These are phyloP conservation scores for Phytophthora cactorum DNA, from an alignment of 352 stramenopile genomes.

Conservation along the genomic window DNA sequence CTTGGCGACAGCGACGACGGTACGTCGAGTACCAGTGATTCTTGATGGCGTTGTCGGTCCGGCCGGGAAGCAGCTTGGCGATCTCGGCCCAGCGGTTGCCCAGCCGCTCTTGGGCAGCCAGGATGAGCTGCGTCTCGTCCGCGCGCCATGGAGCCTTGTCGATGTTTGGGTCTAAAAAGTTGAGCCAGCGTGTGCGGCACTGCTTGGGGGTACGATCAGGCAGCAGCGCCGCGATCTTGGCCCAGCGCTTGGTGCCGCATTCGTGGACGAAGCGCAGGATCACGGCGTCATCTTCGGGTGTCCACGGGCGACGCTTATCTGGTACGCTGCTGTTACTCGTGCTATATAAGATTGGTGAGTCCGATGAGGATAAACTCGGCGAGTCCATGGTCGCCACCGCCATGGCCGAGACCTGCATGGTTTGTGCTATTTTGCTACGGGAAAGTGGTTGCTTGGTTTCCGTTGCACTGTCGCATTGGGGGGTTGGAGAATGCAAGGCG, in stretches of 20 bases:
- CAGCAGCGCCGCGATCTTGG: conserved; percentile 92
- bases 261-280: conserved; percentile 76
- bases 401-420: conserved; percentile 7
- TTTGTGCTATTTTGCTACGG: conserved; percentile 1
- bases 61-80: conserved; percentile 95
- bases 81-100: conserved; percentile 99
- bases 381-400: background rate
- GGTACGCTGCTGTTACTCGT: background rate
- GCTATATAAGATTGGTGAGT: conserved; percentile 1
- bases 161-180: conserved; percentile 95
- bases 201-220: conserved; percentile 96
- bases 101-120: conserved; percentile 64
- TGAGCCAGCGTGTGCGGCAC: conserved; percentile 96
- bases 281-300: conserved; percentile 60
- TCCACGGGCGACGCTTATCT: conserved; percentile 72
- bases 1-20: conserved; percentile 60
- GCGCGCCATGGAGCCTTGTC: conserved; percentile 92
- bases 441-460: conserved; percentile 3
- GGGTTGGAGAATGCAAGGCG: background rate
- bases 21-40: conserved; percentile 90
- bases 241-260: conserved; percentile 91
- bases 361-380: background rate
- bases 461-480: conserved; percentile 15
- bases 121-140: conserved; percentile 91
- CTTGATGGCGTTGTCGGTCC: conserved; percentile 90